phyloP scores from a whole-genome alignment of 2,329 filamentous ascomycete species.

The Onygenales sp. region DNA sequence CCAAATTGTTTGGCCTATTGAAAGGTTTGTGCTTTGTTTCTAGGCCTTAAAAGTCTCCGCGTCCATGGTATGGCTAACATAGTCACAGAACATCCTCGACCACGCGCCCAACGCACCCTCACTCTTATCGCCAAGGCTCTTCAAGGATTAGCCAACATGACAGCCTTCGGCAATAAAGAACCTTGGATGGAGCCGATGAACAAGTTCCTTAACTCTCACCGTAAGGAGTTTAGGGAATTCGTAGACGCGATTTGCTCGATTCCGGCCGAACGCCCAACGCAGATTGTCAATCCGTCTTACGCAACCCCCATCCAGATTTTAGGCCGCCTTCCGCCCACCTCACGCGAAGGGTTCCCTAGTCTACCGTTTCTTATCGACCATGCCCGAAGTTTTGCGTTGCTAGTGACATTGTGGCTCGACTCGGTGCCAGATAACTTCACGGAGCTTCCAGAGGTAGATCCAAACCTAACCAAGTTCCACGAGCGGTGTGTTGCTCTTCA shows the following conservation, averaged over 20 bases:
- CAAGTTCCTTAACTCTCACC: conserved; percentile 64
- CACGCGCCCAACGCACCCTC: conserved; percentile 73
- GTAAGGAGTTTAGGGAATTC: conserved; percentile 73
- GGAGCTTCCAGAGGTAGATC: conserved; percentile 30
- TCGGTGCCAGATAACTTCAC: conserved; percentile 29
- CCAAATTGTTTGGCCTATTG: conserved; percentile 82
- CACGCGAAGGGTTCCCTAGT: conserved; percentile 84
- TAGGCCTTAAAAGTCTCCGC: neutral
- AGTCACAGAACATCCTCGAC: conserved; percentile 63
- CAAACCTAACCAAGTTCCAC: conserved; percentile 33
- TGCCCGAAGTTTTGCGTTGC: conserved; percentile 69
- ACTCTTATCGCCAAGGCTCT: conserved; percentile 88
- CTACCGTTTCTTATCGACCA: conserved; percentile 89
- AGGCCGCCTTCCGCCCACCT: conserved; percentile 66
- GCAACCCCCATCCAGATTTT: conserved; percentile 88
- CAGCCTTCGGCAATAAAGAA: conserved; percentile 86
- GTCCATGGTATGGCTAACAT: conserved; percentile 13
- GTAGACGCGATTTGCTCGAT: conserved; percentile 81
- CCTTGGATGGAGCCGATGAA: conserved; percentile 99
- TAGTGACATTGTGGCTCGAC: conserved; percentile 55
- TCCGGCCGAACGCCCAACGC: conserved; percentile 57
- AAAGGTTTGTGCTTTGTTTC: conserved; percentile 41
- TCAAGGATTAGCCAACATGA: conserved; percentile 83
- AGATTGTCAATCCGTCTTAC: conserved; percentile 70
- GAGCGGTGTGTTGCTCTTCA: conserved; percentile 32